Evolutionary conservation across 1,284 basidiomycete genomes (phyloP).

Genomic region (Xerocomus amazonicus): DNA sequence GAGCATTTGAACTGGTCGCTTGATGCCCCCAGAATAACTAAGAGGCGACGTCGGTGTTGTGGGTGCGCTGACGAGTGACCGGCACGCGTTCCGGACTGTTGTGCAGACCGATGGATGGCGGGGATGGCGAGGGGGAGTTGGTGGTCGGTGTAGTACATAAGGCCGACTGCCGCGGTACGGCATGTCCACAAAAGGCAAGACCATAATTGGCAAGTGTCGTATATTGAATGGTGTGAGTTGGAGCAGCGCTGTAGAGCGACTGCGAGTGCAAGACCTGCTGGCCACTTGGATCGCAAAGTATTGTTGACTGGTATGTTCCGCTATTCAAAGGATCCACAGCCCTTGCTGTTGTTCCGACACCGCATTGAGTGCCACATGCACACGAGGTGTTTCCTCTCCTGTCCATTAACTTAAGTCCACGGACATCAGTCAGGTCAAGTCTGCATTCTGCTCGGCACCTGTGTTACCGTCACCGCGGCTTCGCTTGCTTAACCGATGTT

Average conservation of each 20-base stretch:
- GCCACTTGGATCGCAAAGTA: slow-evolving; percentile 8
- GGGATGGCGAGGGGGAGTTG: neutral
- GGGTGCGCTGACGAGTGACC: no score
- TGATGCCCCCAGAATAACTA: neutral
- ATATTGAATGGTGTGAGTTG: slow-evolving; percentile 6
- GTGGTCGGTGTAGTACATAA: slow-evolving; percentile 15
- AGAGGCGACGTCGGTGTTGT: no score
- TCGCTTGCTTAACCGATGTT: slow-evolving; percentile 39
- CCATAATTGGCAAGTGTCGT: slow-evolving; percentile 25
- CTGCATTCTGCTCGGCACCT: slow-evolving; percentile 33
- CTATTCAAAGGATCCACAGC: slow-evolving; percentile 19
- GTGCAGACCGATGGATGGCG: neutral
- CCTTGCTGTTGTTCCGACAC: slow-evolving; percentile 28
- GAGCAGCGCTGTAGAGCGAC: slow-evolving; percentile 1
- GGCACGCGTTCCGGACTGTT: no score
- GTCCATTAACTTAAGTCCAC: slow-evolving; percentile 38
- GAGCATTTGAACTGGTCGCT: no score
- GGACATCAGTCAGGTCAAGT: slow-evolving; percentile 33
- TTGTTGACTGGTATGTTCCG: slow-evolving; percentile 13
- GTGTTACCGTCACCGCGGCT: slow-evolving; percentile 37
- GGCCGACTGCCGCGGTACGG: slow-evolving; percentile 31
- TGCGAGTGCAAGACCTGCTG: slow-evolving; percentile 13
- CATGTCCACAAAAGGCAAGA: slow-evolving; percentile 29
- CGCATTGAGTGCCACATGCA: slow-evolving; percentile 35
- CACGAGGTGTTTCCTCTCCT: slow-evolving; percentile 36